A percentile compares a stretch with the other conserved stretches of the same genome.
Conservation (phyloP, 2,329 filamentous ascomycete species). For the Colletotrichum tofieldiae region DNA sequence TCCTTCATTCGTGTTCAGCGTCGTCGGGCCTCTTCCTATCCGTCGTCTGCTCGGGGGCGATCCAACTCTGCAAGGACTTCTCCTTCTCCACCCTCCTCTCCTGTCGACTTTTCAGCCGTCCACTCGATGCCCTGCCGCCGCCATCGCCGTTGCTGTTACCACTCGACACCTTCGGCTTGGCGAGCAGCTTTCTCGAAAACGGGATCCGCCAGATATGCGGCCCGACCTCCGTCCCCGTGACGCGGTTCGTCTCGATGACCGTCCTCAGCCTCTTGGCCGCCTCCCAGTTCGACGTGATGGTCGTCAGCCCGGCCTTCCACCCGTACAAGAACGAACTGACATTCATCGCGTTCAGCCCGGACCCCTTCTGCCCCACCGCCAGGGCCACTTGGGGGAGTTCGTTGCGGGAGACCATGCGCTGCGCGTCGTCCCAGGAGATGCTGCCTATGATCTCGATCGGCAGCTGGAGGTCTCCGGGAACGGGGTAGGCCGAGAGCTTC, state of each 20-base stretch:
- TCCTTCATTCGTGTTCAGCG: background rate
- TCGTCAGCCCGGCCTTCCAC: constrained; percentile 54
- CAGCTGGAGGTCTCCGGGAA: constrained; percentile 53
- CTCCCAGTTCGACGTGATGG: constrained; percentile 60
- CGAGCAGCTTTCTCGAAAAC: constrained; percentile 42
- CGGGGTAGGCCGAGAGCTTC: constrained; percentile 51
- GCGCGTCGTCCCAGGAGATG: constrained; percentile 48
- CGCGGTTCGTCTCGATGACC: constrained; percentile 35
- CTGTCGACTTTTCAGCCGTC: constrained; percentile 34
- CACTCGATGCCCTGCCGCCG: background rate
- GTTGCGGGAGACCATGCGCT: constrained; percentile 49
- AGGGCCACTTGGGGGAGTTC: constrained; percentile 53
- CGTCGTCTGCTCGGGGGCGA: background rate
- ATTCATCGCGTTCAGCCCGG: constrained; percentile 55
- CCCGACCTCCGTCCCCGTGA: constrained; percentile 28
- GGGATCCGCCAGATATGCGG: constrained; percentile 43
- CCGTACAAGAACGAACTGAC: constrained; percentile 59
- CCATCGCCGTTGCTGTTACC: background rate
- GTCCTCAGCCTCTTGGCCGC: constrained; percentile 44
- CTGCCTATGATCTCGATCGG: constrained; percentile 52
- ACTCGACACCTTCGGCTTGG: constrained; percentile 25
- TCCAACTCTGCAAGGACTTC: constrained; percentile 30
- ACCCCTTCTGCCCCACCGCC: constrained; percentile 50
- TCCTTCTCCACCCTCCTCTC: constrained; percentile 42
- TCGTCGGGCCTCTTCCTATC: too few species aligned